These are phyloP conservation scores for Cutaneotrichosporon sp. DNA, from an alignment of 1,284 basidiomycete species.

Conservation along the genomic window DNA sequence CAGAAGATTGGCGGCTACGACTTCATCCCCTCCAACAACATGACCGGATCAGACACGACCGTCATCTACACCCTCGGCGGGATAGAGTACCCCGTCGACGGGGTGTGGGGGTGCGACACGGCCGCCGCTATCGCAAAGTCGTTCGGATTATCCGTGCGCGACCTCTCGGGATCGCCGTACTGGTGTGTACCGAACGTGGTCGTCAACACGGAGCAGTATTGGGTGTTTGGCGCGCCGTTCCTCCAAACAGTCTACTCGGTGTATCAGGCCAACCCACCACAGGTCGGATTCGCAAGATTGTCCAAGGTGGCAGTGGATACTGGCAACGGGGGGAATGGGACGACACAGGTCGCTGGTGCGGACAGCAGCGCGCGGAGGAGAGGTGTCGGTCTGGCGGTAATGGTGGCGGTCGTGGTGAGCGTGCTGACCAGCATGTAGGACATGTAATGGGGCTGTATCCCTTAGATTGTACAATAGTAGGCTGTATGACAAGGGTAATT, in stretches of 20 bases:
- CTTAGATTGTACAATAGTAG: conserved; percentile 1
- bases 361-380: conserved; percentile 2
- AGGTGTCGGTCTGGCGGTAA: neutral
- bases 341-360: neutral
- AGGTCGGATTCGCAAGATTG: neutral
- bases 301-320: neutral
- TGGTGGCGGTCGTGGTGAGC: neutral
- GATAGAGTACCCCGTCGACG: neutral
- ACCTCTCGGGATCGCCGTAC: neutral
- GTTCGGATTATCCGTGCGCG: neutral
- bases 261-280: neutral
- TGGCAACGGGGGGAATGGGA: neutral
- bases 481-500: neutral
- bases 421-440: neutral
- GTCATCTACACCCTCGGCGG: neutral
- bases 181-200: conserved; percentile 8
- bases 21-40: neutral
- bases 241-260: conserved; percentile 11
- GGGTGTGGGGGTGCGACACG: conserved; percentile 1
- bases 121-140: neutral
- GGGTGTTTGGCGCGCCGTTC: conserved; percentile 7
- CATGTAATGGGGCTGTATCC: neutral
- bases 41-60: neutral
- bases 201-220: neutral
- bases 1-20: neutral